Conservation (phyloP, 2,329 filamentous ascomycete species). For the Cadophora malorum region DNA sequence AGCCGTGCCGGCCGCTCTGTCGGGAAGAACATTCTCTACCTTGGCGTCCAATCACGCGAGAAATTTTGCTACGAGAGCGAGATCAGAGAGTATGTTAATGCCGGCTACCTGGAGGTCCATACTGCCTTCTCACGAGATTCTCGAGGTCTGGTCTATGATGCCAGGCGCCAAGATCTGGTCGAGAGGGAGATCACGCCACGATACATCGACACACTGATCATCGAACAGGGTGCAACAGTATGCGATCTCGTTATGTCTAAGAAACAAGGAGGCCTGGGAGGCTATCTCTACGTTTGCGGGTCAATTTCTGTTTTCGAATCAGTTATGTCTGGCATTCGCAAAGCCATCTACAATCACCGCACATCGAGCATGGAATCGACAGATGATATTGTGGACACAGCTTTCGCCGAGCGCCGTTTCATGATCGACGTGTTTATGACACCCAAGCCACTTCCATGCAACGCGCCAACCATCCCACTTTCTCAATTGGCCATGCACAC, state of each 20-base stretch:
- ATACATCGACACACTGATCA: conserved; percentile 59
- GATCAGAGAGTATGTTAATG: conserved; percentile 53
- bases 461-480: conserved; percentile 56
- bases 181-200: conserved; percentile 57
- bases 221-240: conserved; percentile 57
- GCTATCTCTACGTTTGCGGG: conserved; percentile 57
- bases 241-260: conserved; percentile 63
- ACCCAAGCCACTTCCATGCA: conserved; percentile 57
- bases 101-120: conserved; percentile 58
- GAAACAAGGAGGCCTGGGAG: conserved; percentile 58
- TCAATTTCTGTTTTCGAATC: conserved; percentile 58
- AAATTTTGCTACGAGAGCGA: conserved; percentile 59
- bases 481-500: conserved; percentile 58
- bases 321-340: conserved; percentile 61
- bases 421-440: conserved; percentile 66
- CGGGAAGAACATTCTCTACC: conserved; percentile 56
- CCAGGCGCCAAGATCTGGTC: conserved; percentile 50
- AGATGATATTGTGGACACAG: conserved; percentile 57
- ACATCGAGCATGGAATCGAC: conserved; percentile 58
- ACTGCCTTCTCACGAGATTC: conserved; percentile 59
- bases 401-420: conserved; percentile 61
- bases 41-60: conserved; percentile 59
- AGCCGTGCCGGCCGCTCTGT: conserved; percentile 50
- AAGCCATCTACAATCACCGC: conserved; percentile 60
- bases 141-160: conserved; percentile 55